Evolutionary conservation across 179 eudicot genomes (phyloP).

Genomic region (Sideroxylon spinosum): DNA sequence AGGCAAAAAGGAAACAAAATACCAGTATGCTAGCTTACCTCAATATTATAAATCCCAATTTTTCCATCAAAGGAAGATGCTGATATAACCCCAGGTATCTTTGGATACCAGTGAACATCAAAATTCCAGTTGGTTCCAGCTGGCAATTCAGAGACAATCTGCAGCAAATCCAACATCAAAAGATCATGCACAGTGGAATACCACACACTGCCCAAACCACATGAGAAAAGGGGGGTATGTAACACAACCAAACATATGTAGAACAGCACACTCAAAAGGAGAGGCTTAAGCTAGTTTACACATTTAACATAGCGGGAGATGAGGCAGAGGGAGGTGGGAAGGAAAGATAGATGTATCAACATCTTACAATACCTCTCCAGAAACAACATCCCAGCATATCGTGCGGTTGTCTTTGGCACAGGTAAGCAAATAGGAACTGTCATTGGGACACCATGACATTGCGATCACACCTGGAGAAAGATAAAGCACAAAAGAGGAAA

Average conservation of each 20-base stretch:
- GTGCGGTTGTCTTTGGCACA: conserved; percentile 98
- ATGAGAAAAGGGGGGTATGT: not conserved
- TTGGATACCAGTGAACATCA: conserved; percentile 95
- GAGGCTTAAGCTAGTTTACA: not conserved
- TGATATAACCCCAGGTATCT: conserved; percentile 90
- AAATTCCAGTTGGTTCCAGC: conserved; percentile 94
- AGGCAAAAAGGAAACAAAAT: conserved; percentile 2
- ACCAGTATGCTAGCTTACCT: conserved; percentile 40
- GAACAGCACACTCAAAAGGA: not conserved
- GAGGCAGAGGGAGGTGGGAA: not conserved
- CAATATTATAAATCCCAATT: conserved; percentile 86
- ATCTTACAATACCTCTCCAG: conserved; percentile 67
- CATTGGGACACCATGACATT: conserved; percentile 96
- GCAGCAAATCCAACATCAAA: conserved; percentile 23
- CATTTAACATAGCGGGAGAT: not conserved
- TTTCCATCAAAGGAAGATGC: conserved; percentile 99
- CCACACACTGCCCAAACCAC: not conserved
- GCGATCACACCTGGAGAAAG: conserved; percentile 74
- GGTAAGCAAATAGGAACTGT: conserved; percentile 85
- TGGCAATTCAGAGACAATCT: conserved; percentile 92
- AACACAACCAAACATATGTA: not conserved
- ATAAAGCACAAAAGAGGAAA: conserved; percentile 10
- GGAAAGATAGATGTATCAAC: not conserved
- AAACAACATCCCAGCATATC: conserved; percentile 82
- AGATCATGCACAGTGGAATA: not conserved